phyloP scores from a whole-genome alignment of 163 green algal genomes.

The Coccomyxa subellipsoidea region DNA sequence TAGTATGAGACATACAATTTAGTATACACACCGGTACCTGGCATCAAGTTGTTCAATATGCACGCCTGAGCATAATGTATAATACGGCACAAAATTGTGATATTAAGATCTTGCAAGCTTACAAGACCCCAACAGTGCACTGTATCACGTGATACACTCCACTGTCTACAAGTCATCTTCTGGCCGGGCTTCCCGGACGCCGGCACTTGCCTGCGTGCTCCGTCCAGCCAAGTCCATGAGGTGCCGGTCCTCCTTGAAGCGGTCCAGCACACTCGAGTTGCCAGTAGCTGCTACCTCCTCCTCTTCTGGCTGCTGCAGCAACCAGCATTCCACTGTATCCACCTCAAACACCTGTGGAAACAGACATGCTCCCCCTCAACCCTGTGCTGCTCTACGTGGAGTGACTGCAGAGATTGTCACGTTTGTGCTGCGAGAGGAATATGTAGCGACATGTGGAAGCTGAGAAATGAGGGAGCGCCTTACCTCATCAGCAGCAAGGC shows the following conservation, averaged over 20 bases:
- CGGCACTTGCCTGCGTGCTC: constrained; percentile 35
- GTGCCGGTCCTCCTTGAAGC: constrained; percentile 40
- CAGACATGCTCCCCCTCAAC: constrained; percentile 16
- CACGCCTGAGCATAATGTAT: no score
- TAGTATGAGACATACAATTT: no score
- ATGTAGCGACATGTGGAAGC: no score
- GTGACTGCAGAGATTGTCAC: no score
- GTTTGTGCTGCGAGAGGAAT: no score
- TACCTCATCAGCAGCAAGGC: constrained; percentile 20
- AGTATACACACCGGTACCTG: no score
- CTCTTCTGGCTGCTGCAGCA: constrained; percentile 42
- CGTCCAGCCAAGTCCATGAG: constrained; percentile 48
- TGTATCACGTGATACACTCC: neutral
- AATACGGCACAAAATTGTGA: no score
- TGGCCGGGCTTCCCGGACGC: constrained; percentile 32
- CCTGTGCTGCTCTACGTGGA: no score
- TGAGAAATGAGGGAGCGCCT: neutral
- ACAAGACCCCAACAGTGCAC: neutral
- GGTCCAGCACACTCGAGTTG: constrained; percentile 30
- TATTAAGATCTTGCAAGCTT: no score
- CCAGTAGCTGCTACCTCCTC: constrained; percentile 15
- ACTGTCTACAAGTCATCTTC: constrained; percentile 28
- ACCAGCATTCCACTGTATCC: constrained; percentile 54
- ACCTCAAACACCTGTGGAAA: constrained; percentile 27
- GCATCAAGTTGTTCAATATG: no score